phyloP scores from a whole-genome alignment of 2,329 filamentous ascomycete species.

The Moelleriella libera region DNA sequence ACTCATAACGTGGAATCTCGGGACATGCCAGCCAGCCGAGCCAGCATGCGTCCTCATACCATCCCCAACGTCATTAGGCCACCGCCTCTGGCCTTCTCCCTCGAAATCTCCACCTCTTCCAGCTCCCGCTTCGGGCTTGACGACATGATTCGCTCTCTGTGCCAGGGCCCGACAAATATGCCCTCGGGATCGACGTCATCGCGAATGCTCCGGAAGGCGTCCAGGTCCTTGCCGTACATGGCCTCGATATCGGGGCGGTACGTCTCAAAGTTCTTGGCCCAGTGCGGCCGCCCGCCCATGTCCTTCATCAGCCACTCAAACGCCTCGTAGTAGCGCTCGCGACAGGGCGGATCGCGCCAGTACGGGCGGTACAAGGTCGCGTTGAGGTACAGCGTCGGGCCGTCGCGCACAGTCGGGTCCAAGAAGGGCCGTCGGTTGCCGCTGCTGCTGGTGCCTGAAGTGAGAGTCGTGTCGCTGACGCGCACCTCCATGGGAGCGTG shows the following conservation, averaged over 20 bases:
- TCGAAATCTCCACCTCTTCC: conserved; percentile 20
- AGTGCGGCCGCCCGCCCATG: conserved; percentile 69
- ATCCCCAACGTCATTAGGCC: conserved; percentile 11
- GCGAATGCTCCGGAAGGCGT: conserved; percentile 53
- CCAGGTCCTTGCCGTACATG: conserved; percentile 57
- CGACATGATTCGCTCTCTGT: conserved; percentile 50
- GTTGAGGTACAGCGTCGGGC: conserved; percentile 75
- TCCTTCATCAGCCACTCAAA: conserved; percentile 89
- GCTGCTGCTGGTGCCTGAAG: conserved; percentile 5
- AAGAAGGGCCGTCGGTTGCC: conserved; percentile 30
- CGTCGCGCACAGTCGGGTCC: conserved; percentile 54
- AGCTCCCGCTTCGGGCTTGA: conserved; percentile 15
- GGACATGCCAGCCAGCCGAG: not conserved
- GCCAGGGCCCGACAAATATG: conserved; percentile 87
- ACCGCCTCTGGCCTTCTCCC: conserved; percentile 10
- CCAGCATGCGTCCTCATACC: not conserved
- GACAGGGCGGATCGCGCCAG: conserved; percentile 61
- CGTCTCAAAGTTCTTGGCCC: conserved; percentile 79
- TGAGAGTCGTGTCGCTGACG: conserved; percentile 52
- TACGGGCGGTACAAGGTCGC: conserved; percentile 82
- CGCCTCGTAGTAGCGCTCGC: conserved; percentile 67
- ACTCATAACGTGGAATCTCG: no score
- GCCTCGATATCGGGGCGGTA: conserved; percentile 44
- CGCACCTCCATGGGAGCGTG: conserved; percentile 91
- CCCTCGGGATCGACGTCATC: conserved; percentile 63